phyloP scores from a whole-genome alignment of 2,329 filamentous ascomycete genomes.

The Lasiodiplodia sp. region DNA sequence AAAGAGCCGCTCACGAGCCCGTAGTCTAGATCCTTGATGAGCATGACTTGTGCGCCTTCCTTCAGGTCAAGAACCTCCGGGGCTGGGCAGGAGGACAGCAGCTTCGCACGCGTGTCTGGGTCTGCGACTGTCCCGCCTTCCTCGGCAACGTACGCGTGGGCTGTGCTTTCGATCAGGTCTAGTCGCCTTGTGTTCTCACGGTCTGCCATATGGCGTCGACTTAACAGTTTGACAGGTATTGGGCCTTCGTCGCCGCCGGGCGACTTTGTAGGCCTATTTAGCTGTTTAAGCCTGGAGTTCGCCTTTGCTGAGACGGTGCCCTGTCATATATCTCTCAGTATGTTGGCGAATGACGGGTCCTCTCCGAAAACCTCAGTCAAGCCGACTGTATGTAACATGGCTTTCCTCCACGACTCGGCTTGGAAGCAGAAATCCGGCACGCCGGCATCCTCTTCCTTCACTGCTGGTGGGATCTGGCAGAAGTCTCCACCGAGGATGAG shows the following conservation, averaged over 20 bases:
- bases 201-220: not conserved
- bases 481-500: slow-evolving; percentile 67
- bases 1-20: slow-evolving; percentile 47
- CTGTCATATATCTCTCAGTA: slow-evolving; percentile 15
- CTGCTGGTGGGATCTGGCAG: slow-evolving; percentile 64
- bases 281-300: not conserved
- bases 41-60: slow-evolving; percentile 17
- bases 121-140: not conserved
- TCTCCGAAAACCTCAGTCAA: slow-evolving; percentile 12
- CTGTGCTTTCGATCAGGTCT: not conserved
- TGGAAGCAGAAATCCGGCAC: slow-evolving; percentile 55
- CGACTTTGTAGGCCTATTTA: not conserved
- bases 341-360: not conserved
- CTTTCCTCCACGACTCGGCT: slow-evolving; percentile 56
- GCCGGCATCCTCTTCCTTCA: slow-evolving; percentile 36
- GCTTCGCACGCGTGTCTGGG: not conserved
- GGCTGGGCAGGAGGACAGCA: slow-evolving; percentile 3
- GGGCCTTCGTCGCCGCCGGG: not conserved
- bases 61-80: slow-evolving; percentile 4
- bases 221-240: not conserved
- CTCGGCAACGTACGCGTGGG: not conserved
- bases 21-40: slow-evolving; percentile 31
- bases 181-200: not conserved
- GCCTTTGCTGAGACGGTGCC: not conserved
- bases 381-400: slow-evolving; percentile 33